These are phyloP conservation scores for Byssothecium circinans DNA, from an alignment of 2,329 filamentous ascomycete species.

Conservation along the genomic window DNA sequence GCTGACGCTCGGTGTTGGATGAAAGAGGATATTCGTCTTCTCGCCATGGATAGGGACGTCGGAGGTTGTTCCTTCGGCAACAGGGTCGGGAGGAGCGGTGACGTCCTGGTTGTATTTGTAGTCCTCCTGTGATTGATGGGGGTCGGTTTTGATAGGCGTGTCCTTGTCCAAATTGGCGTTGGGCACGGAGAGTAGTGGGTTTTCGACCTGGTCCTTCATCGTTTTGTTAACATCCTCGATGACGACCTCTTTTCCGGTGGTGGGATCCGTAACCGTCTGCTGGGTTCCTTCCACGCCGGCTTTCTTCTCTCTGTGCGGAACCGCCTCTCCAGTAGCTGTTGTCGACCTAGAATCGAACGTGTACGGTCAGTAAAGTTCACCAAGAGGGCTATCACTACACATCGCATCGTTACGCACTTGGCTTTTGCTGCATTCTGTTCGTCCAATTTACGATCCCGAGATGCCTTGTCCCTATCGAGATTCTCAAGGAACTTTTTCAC, in stretches of 20 bases:
- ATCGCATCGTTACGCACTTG: slow-evolving; percentile 22
- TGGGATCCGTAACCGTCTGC: slow-evolving; percentile 77
- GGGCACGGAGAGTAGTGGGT: slow-evolving; percentile 79
- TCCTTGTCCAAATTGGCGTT: slow-evolving; percentile 83
- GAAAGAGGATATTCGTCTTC: slow-evolving; percentile 94
- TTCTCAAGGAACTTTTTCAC: slow-evolving; percentile 80
- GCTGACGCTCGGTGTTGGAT: slow-evolving; percentile 86
- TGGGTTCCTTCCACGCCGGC: slow-evolving; percentile 51
- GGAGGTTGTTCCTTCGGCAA: slow-evolving; percentile 78
- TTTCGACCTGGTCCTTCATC: slow-evolving; percentile 68
- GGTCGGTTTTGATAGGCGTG: slow-evolving; percentile 71
- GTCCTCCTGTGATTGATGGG: slow-evolving; percentile 72
- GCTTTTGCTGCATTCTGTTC: slow-evolving; percentile 53
- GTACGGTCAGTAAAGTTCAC: neutral
- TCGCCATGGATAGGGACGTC: slow-evolving; percentile 96
- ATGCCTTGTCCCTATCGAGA: slow-evolving; percentile 76
- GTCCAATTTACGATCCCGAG: slow-evolving; percentile 73
- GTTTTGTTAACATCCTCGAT: slow-evolving; percentile 79
- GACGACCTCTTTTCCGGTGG: slow-evolving; percentile 80
- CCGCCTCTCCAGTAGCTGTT: slow-evolving; percentile 34
- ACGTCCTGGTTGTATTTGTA: slow-evolving; percentile 86
- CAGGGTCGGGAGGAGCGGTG: slow-evolving; percentile 85
- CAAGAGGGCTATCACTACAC: neutral
- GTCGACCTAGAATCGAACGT: neutral
- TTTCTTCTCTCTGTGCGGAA: slow-evolving; percentile 52